These are phyloP conservation scores for Penicillium arizonense DNA, from an alignment of 495 filamentous ascomycete genomes.

Conservation along the genomic window DNA sequence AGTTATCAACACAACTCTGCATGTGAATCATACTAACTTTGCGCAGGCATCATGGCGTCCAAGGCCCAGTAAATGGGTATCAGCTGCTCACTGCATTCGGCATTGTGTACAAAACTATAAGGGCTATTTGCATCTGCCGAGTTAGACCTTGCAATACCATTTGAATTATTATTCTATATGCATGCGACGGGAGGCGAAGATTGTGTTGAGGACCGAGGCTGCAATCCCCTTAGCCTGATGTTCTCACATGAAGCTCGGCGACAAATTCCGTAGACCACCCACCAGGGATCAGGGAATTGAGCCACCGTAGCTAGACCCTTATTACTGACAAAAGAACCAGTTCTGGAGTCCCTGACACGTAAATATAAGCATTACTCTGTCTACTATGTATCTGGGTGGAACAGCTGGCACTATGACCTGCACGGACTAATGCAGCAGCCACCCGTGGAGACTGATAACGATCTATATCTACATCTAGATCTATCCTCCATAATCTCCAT, in stretches of 20 bases:
- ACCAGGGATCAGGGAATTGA: no score
- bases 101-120: constrained; percentile 51
- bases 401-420: constrained; percentile 7
- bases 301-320: no score
- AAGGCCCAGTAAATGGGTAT: constrained; percentile 51
- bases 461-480: not conserved
- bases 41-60: constrained; percentile 50
- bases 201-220: not conserved
- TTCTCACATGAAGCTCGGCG: no score
- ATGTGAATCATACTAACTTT: constrained; percentile 22
- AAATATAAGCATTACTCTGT: not conserved
- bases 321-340: no score
- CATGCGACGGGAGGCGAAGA: not conserved
- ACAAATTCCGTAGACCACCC: no score
- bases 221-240: no score
- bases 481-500: no score
- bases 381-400: not conserved
- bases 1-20: constrained; percentile 34
- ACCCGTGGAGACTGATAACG: constrained; percentile 6
- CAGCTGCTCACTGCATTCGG: constrained; percentile 34
- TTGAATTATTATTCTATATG: constrained; percentile 12
- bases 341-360: no score
- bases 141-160: constrained; percentile 46
- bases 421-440: constrained; percentile 12
- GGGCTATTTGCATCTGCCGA: constrained; percentile 42